Evolutionary conservation across 352 stramenopile genomes (phyloP).

Genomic region (Globisporangium barbulae): DNA sequence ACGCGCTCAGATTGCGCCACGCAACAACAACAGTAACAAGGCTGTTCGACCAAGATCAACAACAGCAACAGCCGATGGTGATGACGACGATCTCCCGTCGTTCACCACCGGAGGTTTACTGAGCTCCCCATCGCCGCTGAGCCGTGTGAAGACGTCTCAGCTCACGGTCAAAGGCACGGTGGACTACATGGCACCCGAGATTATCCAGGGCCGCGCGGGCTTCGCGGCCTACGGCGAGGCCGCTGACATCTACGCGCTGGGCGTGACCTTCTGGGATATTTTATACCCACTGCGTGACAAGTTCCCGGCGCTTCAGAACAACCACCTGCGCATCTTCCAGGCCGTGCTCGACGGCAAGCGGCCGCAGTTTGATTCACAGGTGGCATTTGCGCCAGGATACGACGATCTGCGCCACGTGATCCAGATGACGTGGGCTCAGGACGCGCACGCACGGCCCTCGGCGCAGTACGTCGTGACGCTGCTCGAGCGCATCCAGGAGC

Average conservation of each 20-base stretch:
- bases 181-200: conserved; percentile 58
- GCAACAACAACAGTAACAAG: not conserved
- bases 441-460: conserved; percentile 13
- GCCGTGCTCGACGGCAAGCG: not conserved
- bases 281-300: conserved; percentile 25
- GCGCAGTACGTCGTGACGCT: conserved; percentile 24
- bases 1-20: not conserved
- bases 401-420: conserved; percentile 9
- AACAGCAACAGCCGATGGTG: not conserved
- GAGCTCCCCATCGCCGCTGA: not conserved
- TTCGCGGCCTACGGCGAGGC: conserved; percentile 33
- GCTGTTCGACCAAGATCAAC: not conserved
- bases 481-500: conserved; percentile 29
- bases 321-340: conserved; percentile 14
- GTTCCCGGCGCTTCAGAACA: conserved; percentile 13
- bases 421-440: not conserved
- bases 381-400: conserved; percentile 25
- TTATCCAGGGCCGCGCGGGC: conserved; percentile 33
- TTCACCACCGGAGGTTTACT: not conserved
- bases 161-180: conserved; percentile 28
- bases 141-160: not conserved
- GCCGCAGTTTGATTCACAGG: not conserved
- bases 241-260: conserved; percentile 47
- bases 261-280: conserved; percentile 54
- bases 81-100: not conserved